phyloP scores from a whole-genome alignment of 352 stramenopile genomes.

The Aphanomyces cochlioides region DNA sequence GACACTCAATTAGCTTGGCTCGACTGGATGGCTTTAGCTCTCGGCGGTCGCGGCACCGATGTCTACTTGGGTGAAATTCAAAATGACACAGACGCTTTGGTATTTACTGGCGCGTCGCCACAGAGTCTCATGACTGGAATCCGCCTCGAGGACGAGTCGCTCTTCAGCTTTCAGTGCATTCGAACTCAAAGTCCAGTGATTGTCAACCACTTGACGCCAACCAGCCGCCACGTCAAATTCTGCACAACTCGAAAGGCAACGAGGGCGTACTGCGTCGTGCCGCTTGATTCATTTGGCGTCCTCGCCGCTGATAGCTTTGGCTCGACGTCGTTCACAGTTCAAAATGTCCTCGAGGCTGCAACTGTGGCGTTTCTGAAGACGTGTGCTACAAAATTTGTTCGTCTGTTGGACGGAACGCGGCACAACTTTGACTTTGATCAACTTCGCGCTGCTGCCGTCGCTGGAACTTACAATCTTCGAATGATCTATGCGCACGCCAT shows the following conservation, averaged over 20 bases:
- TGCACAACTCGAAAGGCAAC: constrained; percentile 32
- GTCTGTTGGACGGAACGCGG: constrained; percentile 39
- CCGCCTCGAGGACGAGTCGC: constrained; percentile 36
- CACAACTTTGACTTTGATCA: constrained; percentile 47
- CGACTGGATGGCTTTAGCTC: constrained; percentile 9
- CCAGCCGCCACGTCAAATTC: constrained; percentile 32
- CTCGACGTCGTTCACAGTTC: constrained; percentile 44
- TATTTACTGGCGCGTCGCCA: constrained; percentile 42
- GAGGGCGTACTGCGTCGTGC: constrained; percentile 41
- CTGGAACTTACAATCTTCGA: background rate
- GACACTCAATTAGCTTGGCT: constrained; percentile 13
- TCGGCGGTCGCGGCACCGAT: constrained; percentile 33
- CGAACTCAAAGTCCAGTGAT: constrained; percentile 37
- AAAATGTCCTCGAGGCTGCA: constrained; percentile 47
- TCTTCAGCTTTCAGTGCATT: constrained; percentile 50
- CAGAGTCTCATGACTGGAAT: constrained; percentile 50
- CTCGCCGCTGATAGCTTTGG: constrained; percentile 60
- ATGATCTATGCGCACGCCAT: constrained; percentile 10
- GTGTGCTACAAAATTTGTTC: constrained; percentile 37
- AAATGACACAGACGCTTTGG: constrained; percentile 32
- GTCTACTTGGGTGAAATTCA: constrained; percentile 50
- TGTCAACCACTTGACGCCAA: constrained; percentile 39
- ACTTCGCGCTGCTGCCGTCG: background rate
- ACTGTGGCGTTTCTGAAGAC: constrained; percentile 48
- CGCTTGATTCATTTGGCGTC: constrained; percentile 53